phyloP scores from a whole-genome alignment of 345 rosid genomes.

The Lumnitzera racemosa region DNA sequence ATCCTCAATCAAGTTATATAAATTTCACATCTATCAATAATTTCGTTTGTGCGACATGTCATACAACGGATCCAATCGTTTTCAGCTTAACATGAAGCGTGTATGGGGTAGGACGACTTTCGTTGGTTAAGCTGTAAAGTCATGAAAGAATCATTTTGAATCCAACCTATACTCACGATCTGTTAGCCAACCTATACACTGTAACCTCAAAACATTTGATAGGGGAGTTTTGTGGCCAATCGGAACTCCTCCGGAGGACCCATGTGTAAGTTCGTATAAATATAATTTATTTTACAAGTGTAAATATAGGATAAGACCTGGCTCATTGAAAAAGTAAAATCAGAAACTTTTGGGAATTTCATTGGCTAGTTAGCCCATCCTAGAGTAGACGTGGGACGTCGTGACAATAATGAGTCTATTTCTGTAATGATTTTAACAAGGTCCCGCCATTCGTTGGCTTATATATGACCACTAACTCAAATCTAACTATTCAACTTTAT shows the following conservation, averaged over 20 bases:
- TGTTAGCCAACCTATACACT: background rate
- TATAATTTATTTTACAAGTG: background rate
- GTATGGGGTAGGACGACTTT: background rate
- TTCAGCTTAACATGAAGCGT: no score
- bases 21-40: no score
- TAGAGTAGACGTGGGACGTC: slow-evolving; percentile 46
- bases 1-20: no score
- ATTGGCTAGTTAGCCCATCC: slow-evolving; percentile 10
- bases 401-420: slow-evolving; percentile 30
- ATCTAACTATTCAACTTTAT: no score
- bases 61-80: no score
- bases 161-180: background rate
- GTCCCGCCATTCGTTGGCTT: slow-evolving; percentile 24
- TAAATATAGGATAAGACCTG: background rate
- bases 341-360: slow-evolving; percentile 6
- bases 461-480: slow-evolving; percentile 10
- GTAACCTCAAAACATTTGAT: slow-evolving; percentile 1
- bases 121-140: slow-evolving; percentile 1
- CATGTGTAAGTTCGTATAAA: background rate
- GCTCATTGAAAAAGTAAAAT: background rate
- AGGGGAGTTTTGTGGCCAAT: slow-evolving; percentile 13
- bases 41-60: no score
- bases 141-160: slow-evolving; percentile 3
- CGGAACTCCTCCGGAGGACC: slow-evolving; percentile 12
- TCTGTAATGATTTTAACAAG: slow-evolving; percentile 28